These are phyloP conservation scores for Pleurotus ostreatus DNA, from an alignment of 768 basidiomycete species.

Conservation along the genomic window DNA sequence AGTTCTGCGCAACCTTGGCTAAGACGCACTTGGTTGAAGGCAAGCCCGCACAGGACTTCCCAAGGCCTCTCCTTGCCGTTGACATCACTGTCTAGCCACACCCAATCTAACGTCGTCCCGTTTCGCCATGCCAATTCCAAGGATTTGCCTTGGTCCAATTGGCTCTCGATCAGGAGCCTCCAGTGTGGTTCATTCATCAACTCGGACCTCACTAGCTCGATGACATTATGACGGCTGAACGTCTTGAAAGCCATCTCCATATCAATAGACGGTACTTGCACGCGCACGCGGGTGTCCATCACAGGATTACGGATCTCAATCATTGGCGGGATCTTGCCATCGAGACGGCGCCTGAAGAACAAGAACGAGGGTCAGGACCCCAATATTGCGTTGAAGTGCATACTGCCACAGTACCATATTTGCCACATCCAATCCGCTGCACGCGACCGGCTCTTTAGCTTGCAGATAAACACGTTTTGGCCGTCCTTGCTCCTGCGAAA, in stretches of 20 bases:
- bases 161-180: constrained; percentile 52
- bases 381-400: neutral
- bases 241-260: constrained; percentile 39
- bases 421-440: constrained; percentile 90
- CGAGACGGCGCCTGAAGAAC: constrained; percentile 58
- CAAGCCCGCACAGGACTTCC: constrained; percentile 73
- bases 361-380: neutral
- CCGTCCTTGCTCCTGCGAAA: constrained; percentile 56
- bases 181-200: constrained; percentile 57
- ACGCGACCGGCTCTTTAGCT: constrained; percentile 70
- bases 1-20: neutral
- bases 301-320: constrained; percentile 72
- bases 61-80: constrained; percentile 60
- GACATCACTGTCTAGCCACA: constrained; percentile 69
- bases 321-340: constrained; percentile 61
- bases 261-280: constrained; percentile 52
- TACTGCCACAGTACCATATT: constrained; percentile 51
- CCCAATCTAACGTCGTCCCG: constrained; percentile 79
- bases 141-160: constrained; percentile 48
- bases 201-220: constrained; percentile 56
- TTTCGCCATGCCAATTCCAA: constrained; percentile 79
- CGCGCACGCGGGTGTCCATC: constrained; percentile 60
- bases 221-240: constrained; percentile 59
- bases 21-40: constrained; percentile 59
- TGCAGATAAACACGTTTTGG: constrained; percentile 85